phyloP scores from a whole-genome alignment of 2,329 filamentous ascomycete species.

The Raffaelea deltoideospora region DNA sequence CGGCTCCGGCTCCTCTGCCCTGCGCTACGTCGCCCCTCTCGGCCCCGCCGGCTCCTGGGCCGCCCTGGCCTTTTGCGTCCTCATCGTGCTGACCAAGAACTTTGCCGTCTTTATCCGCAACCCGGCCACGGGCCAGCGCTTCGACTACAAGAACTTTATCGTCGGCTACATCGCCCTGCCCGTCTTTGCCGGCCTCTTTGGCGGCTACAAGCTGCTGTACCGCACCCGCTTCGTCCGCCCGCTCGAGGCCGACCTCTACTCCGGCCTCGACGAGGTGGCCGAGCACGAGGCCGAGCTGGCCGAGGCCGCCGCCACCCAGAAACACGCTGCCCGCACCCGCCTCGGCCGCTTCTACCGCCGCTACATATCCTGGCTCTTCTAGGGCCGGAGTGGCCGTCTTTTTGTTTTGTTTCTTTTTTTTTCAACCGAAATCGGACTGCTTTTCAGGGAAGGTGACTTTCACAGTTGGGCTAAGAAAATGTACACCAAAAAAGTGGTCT shows the following conservation, averaged over 20 bases:
- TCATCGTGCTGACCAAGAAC: slow-evolving; percentile 7
- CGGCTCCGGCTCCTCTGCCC: too few species aligned
- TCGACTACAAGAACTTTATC: slow-evolving; percentile 31
- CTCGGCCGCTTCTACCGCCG: neutral
- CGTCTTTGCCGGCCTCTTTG: neutral
- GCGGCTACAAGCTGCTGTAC: neutral
- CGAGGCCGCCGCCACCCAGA: neutral
- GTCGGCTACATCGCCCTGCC: slow-evolving; percentile 32
- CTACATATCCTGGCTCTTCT: neutral
- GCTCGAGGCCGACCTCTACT: neutral
- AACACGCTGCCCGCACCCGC: neutral
- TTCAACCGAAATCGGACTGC: too few species aligned
- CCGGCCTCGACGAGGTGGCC: neutral
- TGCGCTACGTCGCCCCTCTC: slow-evolving; percentile 22
- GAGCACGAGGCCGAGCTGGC: neutral
- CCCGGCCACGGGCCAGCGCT: slow-evolving; percentile 27
- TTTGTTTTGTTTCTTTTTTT: too few species aligned
- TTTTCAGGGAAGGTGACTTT: too few species aligned
- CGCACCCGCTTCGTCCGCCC: neutral
- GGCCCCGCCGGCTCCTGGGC: slow-evolving; percentile 20
- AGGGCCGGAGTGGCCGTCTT: too few species aligned
- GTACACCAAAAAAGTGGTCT: too few species aligned
- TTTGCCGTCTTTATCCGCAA: slow-evolving; percentile 20
- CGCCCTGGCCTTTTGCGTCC: slow-evolving; percentile 7
- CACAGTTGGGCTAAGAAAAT: too few species aligned